phyloP scores from a whole-genome alignment of 1,284 basidiomycete species.

The Ceratobasidium sp. region DNA sequence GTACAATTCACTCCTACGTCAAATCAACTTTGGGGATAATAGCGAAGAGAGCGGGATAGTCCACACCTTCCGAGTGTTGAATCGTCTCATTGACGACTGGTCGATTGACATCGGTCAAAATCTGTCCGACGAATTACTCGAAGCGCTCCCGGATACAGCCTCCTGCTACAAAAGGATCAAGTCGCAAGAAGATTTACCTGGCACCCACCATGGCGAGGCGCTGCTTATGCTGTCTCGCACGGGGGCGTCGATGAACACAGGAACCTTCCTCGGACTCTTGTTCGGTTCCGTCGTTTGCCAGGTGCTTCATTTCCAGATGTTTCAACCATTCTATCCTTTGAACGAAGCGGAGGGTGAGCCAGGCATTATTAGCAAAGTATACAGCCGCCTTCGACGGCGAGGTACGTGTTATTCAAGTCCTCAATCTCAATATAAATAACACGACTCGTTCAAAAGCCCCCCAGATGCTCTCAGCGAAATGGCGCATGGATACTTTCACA shows the following conservation, averaged over 20 bases:
- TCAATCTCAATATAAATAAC: neutral
- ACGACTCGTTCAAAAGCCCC: neutral
- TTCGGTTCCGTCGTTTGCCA: neutral
- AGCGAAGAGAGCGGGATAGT: neutral
- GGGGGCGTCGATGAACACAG: neutral
- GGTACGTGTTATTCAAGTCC: neutral
- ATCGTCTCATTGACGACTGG: neutral
- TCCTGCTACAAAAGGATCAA: neutral
- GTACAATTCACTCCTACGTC: neutral
- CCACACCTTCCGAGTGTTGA: neutral
- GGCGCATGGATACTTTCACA: neutral
- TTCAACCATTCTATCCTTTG: neutral
- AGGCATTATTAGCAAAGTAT: neutral
- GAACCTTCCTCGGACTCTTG: neutral
- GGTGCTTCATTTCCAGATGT: neutral
- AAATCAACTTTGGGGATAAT: slow-evolving; percentile 4
- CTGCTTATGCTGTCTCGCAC: neutral
- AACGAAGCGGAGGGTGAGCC: neutral
- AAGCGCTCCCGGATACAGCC: neutral
- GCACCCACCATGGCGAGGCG: too few relatives aligned
- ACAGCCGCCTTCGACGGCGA: neutral
- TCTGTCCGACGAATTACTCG: neutral
- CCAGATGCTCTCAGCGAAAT: neutral
- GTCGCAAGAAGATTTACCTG: too few relatives aligned
- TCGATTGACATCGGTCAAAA: neutral